Percentiles rank a stretch among this genome's conserved stretches.
These are phyloP conservation scores for Colletotrichum sojae DNA, from an alignment of 2,329 filamentous ascomycete species.

Conservation along the genomic window DNA sequence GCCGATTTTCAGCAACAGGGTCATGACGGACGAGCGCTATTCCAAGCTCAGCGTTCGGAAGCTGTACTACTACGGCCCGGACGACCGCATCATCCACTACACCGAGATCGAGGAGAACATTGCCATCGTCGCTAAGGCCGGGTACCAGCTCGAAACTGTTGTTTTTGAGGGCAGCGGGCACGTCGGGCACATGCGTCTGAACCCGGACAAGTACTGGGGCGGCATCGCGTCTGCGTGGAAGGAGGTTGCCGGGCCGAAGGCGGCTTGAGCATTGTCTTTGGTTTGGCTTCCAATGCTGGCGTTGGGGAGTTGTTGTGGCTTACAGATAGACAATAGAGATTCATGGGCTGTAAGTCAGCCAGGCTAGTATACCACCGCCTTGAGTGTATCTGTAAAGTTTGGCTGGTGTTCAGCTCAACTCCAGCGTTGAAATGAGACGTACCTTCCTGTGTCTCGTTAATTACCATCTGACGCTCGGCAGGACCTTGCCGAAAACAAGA, in stretches of 20 bases:
- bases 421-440: no score
- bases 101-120: slow-evolving; percentile 70
- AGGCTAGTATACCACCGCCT: no score
- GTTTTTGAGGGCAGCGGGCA: slow-evolving; percentile 72
- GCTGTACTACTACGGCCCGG: slow-evolving; percentile 72
- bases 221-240: slow-evolving; percentile 53
- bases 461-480: no score
- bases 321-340: no score
- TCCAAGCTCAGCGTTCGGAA: slow-evolving; percentile 57
- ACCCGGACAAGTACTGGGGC: slow-evolving; percentile 71
- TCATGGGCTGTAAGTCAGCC: no score
- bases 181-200: slow-evolving; percentile 72
- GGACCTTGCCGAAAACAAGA: no score
- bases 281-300: background rate
- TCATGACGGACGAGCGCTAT: slow-evolving; percentile 36
- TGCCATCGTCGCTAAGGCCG: slow-evolving; percentile 60
- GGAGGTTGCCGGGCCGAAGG: background rate
- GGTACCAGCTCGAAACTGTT: slow-evolving; percentile 64
- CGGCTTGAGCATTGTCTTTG: background rate
- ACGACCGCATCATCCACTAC: slow-evolving; percentile 69
- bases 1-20: slow-evolving; percentile 45
- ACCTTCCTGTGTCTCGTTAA: no score
- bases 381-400: no score
- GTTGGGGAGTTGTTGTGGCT: no score
- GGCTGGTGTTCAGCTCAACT: no score